Evolutionary conservation across 345 rosid species (phyloP).

Genomic region (Mercurialis annua): DNA sequence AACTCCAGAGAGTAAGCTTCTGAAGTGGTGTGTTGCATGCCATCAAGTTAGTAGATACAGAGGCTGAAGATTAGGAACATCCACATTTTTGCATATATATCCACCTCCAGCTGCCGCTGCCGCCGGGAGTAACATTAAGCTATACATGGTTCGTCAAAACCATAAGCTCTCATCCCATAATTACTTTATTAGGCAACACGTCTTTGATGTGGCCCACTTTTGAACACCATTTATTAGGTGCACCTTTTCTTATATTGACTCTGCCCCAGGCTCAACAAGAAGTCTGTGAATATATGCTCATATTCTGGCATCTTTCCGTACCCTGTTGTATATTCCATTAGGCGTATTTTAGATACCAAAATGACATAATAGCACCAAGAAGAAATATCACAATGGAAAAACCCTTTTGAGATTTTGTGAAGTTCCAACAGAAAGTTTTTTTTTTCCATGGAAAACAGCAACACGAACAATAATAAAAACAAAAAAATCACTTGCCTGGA

Average conservation of each 20-base stretch:
- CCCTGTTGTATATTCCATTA: slow-evolving; percentile 37
- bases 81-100: slow-evolving; percentile 12
- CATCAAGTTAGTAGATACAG: slow-evolving; percentile 17
- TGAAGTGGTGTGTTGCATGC: neutral
- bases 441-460: neutral
- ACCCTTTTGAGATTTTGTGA: neutral
- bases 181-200: slow-evolving; percentile 11
- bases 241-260: slow-evolving; percentile 44
- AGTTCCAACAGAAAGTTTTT: neutral
- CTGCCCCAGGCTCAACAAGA: slow-evolving; percentile 57
- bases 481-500: slow-evolving; percentile 47
- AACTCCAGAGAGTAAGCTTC: slow-evolving; percentile 11
- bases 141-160: slow-evolving; percentile 16
- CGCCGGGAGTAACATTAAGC: slow-evolving; percentile 15
- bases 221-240: slow-evolving; percentile 7
- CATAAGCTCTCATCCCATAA: slow-evolving; percentile 10
- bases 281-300: slow-evolving; percentile 75
- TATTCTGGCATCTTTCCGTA: slow-evolving; percentile 85
- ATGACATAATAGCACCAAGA: neutral
- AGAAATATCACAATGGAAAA: neutral
- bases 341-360: neutral
- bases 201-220: neutral
- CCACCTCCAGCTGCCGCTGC: slow-evolving; percentile 24
- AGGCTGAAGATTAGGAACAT: slow-evolving; percentile 16
- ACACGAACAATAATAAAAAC: too few relatives aligned